Conservation (phyloP, 2,329 filamentous ascomycete genomes). For the Ophiosphaerella herpotricha region DNA sequence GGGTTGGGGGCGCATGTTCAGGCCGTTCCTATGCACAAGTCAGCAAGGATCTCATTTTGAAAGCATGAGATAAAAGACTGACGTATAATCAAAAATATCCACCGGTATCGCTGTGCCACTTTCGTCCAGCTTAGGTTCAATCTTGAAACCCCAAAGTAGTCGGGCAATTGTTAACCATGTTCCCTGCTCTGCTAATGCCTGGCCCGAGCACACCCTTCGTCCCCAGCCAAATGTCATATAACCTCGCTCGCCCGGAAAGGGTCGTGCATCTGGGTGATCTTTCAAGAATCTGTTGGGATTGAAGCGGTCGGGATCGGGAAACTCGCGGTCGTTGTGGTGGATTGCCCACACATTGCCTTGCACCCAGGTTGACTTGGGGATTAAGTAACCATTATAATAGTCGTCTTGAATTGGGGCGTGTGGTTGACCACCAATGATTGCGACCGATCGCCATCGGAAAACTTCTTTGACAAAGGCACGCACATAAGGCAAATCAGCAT, state of each 20-base stretch:
- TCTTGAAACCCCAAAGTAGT: constrained; percentile 62
- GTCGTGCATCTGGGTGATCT: constrained; percentile 31
- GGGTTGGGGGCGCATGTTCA: constrained; percentile 63
- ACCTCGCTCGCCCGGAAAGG: constrained; percentile 52
- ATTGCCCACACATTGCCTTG: constrained; percentile 50
- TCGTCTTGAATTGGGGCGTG: constrained; percentile 43
- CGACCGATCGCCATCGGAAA: constrained; percentile 42
- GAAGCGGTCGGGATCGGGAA: constrained; percentile 46
- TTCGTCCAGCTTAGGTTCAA: constrained; percentile 49
- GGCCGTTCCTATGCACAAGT: constrained; percentile 52
- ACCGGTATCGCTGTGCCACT: constrained; percentile 56
- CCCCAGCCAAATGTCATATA: constrained; percentile 62
- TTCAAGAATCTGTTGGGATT: constrained; percentile 39
- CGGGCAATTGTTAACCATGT: constrained; percentile 63
- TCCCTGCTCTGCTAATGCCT: constrained; percentile 64
- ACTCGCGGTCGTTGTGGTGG: constrained; percentile 45
- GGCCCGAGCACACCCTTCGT: constrained; percentile 62
- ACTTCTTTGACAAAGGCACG: constrained; percentile 44
- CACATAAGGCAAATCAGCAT: constrained; percentile 44
- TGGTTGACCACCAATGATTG: constrained; percentile 43
- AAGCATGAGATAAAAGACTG: constrained; percentile 21
- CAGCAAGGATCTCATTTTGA: neutral
- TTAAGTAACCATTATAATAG: constrained; percentile 44
- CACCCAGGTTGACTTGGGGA: constrained; percentile 48
- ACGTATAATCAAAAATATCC: constrained; percentile 63